Base-by-base conservation (phyloP, 2,329 filamentous ascomycete genomes). In the Aspergillus aculeatinus region DNA sequence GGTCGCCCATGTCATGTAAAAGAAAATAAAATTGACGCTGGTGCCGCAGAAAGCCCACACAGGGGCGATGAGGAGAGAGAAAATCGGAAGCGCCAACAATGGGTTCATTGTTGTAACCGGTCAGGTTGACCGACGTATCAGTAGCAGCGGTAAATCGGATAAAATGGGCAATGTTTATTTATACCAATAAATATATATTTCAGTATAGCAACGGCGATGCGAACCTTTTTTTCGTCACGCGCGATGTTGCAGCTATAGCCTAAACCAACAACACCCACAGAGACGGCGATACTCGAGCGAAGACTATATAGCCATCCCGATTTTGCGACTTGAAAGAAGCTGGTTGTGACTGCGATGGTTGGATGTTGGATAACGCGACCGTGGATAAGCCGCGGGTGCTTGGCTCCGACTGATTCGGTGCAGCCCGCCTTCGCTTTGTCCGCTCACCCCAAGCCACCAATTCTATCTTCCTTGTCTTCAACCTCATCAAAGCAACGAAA, bases 1-100 rank as follows among this genome's bases (percentile, higher is more conserved):
- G 0, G 91, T 94, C 5, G 87, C 87, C 92, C 92, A 96, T 67
- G 91, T 94, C 79, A 96, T 85, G 74, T 92, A 94, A 76, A 96
- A 95, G 80, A 96, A 93, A 63, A 96, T 79, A 25, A 96, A 79
- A 74, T 95, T 96, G 64, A 96, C 81, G 1, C 88, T 92, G 1
- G 92, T 94, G 48, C 81, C 88, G 79, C 89, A 92, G 6, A 89
- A 89, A 6, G 85, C 83, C 60, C 87, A 49, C 11, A 67, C 64
- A 5, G 71, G 72, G 2, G 74, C 47, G 9, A 74, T 62, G 39
- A 73, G 63, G 23, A 74, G 42, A 1, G 68, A 70, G 6, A 74
- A 60, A 10, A 73, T 52, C 7, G 72, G 71, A 6, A 75, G 55
- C 0, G 71, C 70, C 53, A 75, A 65, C 16, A 74, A 51, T 5